Base-by-base conservation (phyloP, 148 eudicot species). In the Cornus florida region DNA sequence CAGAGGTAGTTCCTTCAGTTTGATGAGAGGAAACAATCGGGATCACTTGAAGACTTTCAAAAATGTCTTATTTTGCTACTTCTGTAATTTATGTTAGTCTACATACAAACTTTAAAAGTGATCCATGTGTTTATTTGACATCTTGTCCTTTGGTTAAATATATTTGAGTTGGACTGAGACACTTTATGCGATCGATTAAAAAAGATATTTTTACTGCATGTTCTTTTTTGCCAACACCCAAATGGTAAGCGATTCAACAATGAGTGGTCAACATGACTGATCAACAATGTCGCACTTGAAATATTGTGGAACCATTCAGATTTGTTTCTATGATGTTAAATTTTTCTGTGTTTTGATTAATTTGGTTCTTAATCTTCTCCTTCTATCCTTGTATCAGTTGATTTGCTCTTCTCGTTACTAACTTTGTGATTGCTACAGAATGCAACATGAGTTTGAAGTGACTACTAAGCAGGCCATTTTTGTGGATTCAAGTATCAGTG, bases 401-500 rank as follows among this genome's bases (percentile, higher is more conserved):
- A 62, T 17, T n/a, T 62, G 66, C 57, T 56, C 33, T 50, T 59
- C 67, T 67, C 67, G 67, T 80, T 23, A 14, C 53, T 59, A 8
- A 0, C 56, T 43, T 72, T 67, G 69, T 48, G 31, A 56, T 48
- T 72, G 50, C 77, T 80, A 43, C 89, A 97, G 99, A 81, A 94
- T 91, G 69, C 99, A 97, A 82, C 98, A 94, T 83, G 98, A 91
- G 72, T 78, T 94, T 67, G 98, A 94, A 85, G 95, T 92, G 68
- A 79, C 90, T 22, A 94, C 98, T 64, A 97, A 97, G 83, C 99
- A 97, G 88, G 86, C 97, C 33, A 91, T 97, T 53, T 97, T 97
- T 86, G 94, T 97, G 77, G 98, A 92, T 84, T 97, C 99, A 76
- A 97, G 99, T 84, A 92, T 97, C 66, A 97, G 95, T 84, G 99